Evolutionary conservation across 73 alveolate genomes (phyloP).

Genomic region (Vitrella brassicaformis): DNA sequence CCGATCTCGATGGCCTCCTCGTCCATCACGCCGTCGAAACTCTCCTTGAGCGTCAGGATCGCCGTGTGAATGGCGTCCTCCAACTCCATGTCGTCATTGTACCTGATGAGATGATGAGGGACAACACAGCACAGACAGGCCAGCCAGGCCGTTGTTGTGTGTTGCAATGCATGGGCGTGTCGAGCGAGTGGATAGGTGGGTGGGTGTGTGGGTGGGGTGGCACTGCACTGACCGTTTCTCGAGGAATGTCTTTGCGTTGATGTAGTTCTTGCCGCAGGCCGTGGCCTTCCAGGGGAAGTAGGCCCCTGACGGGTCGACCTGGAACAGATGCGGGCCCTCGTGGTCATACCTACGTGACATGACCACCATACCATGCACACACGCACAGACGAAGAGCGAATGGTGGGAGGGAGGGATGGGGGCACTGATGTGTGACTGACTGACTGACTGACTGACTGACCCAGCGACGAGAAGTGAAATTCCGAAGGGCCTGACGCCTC

Average conservation of each 20-base stretch:
- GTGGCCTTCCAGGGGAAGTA: constrained; percentile 70
- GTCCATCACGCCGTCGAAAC: constrained; percentile 61
- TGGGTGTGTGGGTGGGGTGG: too few relatives aligned
- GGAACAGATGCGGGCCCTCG: constrained; percentile 68
- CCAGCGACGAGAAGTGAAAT: constrained; percentile 73
- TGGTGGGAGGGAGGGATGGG: neutral
- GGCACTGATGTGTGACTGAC: neutral
- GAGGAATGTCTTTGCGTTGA: constrained; percentile 60
- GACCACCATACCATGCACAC: neutral
- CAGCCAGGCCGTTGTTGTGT: too few relatives aligned
- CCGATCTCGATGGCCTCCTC: constrained; percentile 69
- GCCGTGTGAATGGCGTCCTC: constrained; percentile 85
- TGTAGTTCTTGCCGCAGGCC: constrained; percentile 69
- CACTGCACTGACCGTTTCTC: constrained; percentile 62
- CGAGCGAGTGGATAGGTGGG: too few relatives aligned
- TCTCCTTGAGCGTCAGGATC: constrained; percentile 47
- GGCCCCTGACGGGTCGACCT: constrained; percentile 78
- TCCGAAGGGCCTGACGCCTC: constrained; percentile 85
- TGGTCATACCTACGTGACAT: constrained; percentile 50
- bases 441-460: neutral
- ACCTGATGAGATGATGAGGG: too few relatives aligned
- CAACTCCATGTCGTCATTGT: constrained; percentile 59
- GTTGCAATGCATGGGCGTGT: too few relatives aligned
- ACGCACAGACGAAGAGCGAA: neutral
- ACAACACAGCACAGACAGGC: too few relatives aligned